A percentile compares a stretch with the other conserved stretches of the same genome.
phyloP scores from a whole-genome alignment of 352 stramenopile species.

The Thalassiosira mediterranea region DNA sequence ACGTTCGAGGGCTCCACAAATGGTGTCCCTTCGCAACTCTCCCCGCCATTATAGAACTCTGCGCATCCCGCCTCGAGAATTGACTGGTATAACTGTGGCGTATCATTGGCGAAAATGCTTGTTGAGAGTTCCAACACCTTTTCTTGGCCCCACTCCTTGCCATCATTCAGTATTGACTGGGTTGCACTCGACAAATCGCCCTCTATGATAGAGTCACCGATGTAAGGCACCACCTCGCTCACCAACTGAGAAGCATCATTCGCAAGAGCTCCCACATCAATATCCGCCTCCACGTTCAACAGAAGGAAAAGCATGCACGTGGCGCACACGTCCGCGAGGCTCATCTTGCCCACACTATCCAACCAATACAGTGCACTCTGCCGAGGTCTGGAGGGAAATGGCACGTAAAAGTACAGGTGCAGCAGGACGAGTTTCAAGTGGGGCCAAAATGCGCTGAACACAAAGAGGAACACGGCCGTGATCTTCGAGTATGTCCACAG shows the following conservation, averaged over 20 bases:
- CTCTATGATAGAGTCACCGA: not conserved
- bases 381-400: constrained; percentile 8
- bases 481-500: constrained; percentile 22
- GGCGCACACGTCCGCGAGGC: constrained; percentile 25
- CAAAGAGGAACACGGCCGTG: constrained; percentile 17
- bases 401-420: constrained; percentile 28
- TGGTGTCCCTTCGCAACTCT: constrained; percentile 15
- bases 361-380: constrained; percentile 26
- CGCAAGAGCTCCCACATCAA: constrained; percentile 19
- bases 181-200: constrained; percentile 24
- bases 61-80: constrained; percentile 14
- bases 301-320: constrained; percentile 24
- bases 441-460: constrained; percentile 17
- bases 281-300: constrained; percentile 8
- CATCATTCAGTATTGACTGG: constrained; percentile 2
- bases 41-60: constrained; percentile 19
- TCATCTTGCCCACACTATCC: constrained; percentile 24
- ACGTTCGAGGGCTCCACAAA: constrained; percentile 24
- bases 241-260: constrained; percentile 4
- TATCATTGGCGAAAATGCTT: constrained; percentile 25
- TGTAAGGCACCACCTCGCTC: constrained; percentile 10
- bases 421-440: constrained; percentile 25
- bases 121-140: constrained; percentile 18
- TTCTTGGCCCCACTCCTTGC: constrained; percentile 1
- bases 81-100: constrained; percentile 9